A percentile compares a stretch with the other conserved stretches of the same genome.
Conservation (phyloP, 2,329 filamentous ascomycete genomes). For the Penicillium psychrosexuale region DNA sequence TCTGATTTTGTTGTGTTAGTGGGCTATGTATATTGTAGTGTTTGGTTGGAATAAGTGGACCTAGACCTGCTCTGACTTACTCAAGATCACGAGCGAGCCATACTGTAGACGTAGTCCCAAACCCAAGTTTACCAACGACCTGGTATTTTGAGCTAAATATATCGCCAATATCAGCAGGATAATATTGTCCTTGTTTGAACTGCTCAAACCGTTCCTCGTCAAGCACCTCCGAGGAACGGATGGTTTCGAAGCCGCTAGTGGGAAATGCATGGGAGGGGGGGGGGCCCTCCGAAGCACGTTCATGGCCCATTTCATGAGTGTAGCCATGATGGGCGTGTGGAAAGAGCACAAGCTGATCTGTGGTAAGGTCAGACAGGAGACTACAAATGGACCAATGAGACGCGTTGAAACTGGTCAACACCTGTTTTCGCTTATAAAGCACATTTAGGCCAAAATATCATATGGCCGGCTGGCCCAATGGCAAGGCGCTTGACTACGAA, state of each 20-base stretch:
- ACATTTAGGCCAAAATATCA: fast-evolving
- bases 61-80: slow-evolving; percentile 11
- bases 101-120: slow-evolving; percentile 27
- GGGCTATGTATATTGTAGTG: neutral
- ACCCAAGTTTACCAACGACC: slow-evolving; percentile 32
- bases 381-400: neutral
- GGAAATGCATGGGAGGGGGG: too few relatives aligned
- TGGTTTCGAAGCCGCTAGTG: too few relatives aligned
- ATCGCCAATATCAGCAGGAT: too few relatives aligned
- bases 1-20: slow-evolving; percentile 16
- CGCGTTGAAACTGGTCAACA: neutral
- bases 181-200: too few relatives aligned
- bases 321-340: too few relatives aligned
- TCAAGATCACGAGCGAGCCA: slow-evolving; percentile 32
- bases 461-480: slow-evolving; percentile 45
- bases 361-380: too few relatives aligned
- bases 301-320: too few relatives aligned
- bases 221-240: too few relatives aligned
- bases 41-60: neutral
- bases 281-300: too few relatives aligned
- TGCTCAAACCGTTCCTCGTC: too few relatives aligned
- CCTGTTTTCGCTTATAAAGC: neutral
- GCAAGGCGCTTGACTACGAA: slow-evolving; percentile 54
- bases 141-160: slow-evolving; percentile 17
- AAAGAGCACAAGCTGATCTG: too few relatives aligned